phyloP scores from a whole-genome alignment of 2,329 filamentous ascomycete species.

The Cytospora piceicola region DNA sequence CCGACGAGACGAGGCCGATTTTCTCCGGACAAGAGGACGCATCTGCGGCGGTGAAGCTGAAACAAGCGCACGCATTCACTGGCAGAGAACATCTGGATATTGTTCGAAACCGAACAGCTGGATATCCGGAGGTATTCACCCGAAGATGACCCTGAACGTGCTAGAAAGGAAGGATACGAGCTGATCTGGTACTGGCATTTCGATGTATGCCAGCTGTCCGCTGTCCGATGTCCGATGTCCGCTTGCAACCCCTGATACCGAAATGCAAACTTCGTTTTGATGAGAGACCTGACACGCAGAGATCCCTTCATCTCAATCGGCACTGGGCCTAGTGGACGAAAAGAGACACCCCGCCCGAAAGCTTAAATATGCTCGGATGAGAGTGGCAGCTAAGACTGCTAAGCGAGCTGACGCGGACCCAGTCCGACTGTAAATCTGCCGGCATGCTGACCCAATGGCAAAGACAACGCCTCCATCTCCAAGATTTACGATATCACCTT shows the following conservation, averaged over 20 bases:
- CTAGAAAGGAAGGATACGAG: no score
- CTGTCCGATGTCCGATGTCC: no score
- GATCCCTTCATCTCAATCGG: neutral
- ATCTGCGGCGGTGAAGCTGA: neutral
- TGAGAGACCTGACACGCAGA: neutral
- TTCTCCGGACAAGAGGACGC: neutral
- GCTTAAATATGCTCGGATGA: neutral
- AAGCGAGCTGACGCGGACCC: conserved; percentile 15
- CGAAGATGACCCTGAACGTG: no score
- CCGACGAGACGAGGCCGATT: neutral
- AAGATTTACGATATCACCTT: neutral
- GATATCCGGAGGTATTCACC: no score
- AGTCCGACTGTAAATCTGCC: conserved; percentile 3
- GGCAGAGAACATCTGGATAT: no score
- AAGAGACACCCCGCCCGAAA: conserved; percentile 6
- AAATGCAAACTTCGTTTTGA: no score
- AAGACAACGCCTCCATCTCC: neutral
- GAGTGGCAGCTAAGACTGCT: neutral
- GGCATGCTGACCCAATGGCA: conserved; percentile 4
- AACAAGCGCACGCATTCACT: neutral
- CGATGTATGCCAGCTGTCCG: no score
- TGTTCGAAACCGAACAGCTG: no score
- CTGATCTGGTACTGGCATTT: no score
- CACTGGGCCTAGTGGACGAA: neutral
- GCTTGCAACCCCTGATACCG: no score